Evolutionary conservation across 139 green algal genomes (phyloP), one percentile per base, ranked within the genome.

Genomic region (Micractinium conductrix): DNA sequence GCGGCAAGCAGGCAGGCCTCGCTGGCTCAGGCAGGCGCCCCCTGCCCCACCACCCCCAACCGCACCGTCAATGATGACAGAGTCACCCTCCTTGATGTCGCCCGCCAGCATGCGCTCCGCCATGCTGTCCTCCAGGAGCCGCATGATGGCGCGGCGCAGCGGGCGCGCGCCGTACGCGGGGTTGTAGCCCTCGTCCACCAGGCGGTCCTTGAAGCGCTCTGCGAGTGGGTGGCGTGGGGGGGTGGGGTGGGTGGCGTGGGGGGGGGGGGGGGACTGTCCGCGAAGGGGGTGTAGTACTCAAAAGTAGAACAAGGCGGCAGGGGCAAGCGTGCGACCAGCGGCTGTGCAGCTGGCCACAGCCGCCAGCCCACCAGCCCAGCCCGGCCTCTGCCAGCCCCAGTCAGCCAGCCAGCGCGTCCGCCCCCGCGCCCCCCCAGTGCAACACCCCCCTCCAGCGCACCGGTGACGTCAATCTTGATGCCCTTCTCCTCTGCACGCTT

Each of bases 181-280:
- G 92, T 97, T 99, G 96, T 98, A 99, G 38, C 97, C 97, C 93
- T 99, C 97, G 69, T 99, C 97, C 67, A 99, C 97, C 30, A 99
- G 91, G 22, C 97, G 80, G 83, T 93, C 89, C 84, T 93, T 93
- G 88, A 94, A 94, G n/a, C 87, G 85, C 81, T 93, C 89, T 81
- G 71, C 14, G 28, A 40, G 26, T 0, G 38, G 9, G 75, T 12
- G 21, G 22, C 14, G 19, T 6, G 26, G 8, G 8, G 26, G 16
- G 30, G 44, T 44, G 43, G 72, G 3, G 19, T 74, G 55, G 38
- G 48, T n/a, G n/a, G n/a, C 28, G 21, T 33, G 30, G n/a, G 12
- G 45, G 68, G 28, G 24, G 68, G 30, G 38, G 68, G 8, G 71
- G 26, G 37, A n/a, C n/a, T n/a, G n/a, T n/a, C n/a, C n/a, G n/a